These are phyloP conservation scores for Hysterium pulicare DNA, from an alignment of 2,329 filamentous ascomycete species.

Conservation along the genomic window DNA sequence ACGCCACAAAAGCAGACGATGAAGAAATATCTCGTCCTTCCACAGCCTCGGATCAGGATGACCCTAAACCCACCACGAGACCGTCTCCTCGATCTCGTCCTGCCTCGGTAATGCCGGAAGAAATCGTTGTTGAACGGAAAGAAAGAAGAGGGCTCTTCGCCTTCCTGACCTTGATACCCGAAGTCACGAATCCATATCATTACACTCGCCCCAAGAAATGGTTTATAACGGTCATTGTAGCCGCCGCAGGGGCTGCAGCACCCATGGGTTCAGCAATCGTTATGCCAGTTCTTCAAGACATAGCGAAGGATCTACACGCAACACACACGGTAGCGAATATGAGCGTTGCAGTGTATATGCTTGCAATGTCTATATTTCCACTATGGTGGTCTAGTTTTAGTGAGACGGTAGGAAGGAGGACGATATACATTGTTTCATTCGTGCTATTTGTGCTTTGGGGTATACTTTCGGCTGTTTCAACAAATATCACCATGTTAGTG, in stretches of 20 bases:
- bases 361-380: conserved; percentile 41
- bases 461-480: conserved; percentile 31
- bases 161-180: conserved; percentile 68
- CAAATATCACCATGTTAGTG: conserved; percentile 37
- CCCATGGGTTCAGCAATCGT: conserved; percentile 84
- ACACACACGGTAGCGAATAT: conserved; percentile 36
- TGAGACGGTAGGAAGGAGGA: conserved; percentile 33
- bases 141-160: conserved; percentile 70
- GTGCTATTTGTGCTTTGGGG: conserved; percentile 30
- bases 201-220: conserved; percentile 77
- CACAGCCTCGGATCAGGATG: conserved; percentile 15
- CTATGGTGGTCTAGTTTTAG: conserved; percentile 41
- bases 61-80: conserved; percentile 13
- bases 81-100: conserved; percentile 24
- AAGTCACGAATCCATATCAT: conserved; percentile 72
- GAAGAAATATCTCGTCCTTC: conserved; percentile 21
- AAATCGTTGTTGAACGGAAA: conserved; percentile 48
- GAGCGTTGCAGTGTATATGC: conserved; percentile 41
- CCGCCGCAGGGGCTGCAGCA: conserved; percentile 70
- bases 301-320: conserved; percentile 29
- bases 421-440: conserved; percentile 37
- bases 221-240: conserved; percentile 74
- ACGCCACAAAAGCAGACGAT: conserved; percentile 7
- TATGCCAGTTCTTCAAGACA: conserved; percentile 51
- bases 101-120: conserved; percentile 34